Percentiles rank a stretch among this genome's conserved stretches.
These are phyloP conservation scores for Alternaria arbusti DNA, from an alignment of 2,329 filamentous ascomycete species.

Conservation along the genomic window DNA sequence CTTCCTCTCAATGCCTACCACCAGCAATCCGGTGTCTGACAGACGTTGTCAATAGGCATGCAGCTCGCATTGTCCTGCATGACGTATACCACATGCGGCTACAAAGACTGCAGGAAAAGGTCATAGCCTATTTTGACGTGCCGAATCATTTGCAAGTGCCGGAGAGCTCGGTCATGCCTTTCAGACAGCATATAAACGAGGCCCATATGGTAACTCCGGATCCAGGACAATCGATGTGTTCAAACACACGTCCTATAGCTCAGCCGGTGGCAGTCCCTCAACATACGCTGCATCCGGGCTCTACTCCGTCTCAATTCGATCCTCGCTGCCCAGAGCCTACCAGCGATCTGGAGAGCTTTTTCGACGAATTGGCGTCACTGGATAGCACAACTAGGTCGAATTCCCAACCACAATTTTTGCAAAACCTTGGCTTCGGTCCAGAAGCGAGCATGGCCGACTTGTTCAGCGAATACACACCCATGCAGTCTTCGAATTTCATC, in stretches of 20 bases:
- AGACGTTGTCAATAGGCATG: conserved; percentile 24
- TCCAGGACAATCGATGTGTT: conserved; percentile 21
- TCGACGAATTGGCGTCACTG: conserved; percentile 64
- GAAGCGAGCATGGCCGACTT: conserved; percentile 66
- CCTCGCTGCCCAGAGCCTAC: conserved; percentile 45
- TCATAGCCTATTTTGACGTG: conserved; percentile 19
- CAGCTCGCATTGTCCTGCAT: conserved; percentile 18
- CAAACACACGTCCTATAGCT: conserved; percentile 1
- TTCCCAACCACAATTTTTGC: conserved; percentile 68
- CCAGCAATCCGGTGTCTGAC: conserved; percentile 37
- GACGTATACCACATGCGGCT: conserved; percentile 23
- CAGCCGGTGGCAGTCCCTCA: conserved; percentile 8
- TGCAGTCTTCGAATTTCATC: conserved; percentile 45
- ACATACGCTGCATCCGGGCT: conserved; percentile 16
- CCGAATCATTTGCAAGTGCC: not conserved
- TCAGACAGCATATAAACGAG: not conserved
- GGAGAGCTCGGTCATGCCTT: conserved; percentile 3
- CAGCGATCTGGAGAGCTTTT: conserved; percentile 59
- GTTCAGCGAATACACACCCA: conserved; percentile 52
- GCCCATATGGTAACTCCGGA: conserved; percentile 28
- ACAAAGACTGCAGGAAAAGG: conserved; percentile 21
- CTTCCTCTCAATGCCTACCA: conserved; percentile 32
- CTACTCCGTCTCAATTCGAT: conserved; percentile 21
- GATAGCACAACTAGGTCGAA: conserved; percentile 61
- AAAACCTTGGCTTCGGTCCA: conserved; percentile 69